Percentiles rank a stretch among this genome's conserved stretches.
Conservation (phyloP, 257 asterid species). For the Solanum clarkiae region DNA sequence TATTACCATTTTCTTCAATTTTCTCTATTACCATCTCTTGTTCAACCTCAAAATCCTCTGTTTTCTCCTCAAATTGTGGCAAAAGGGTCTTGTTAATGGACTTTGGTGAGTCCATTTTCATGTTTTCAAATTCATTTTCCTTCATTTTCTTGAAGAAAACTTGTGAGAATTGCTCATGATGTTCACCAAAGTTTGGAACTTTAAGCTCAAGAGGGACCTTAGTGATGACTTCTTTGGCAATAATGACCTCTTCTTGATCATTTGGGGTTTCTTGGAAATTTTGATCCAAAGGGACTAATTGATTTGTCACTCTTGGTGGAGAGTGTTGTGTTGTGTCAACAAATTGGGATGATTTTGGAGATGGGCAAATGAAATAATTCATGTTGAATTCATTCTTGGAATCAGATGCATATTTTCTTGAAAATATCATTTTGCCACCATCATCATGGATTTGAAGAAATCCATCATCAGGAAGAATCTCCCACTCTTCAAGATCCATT, state of each 20-base stretch:
- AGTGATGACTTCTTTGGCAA: not conserved
- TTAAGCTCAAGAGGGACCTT: conserved; percentile 1
- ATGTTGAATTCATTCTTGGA: not conserved
- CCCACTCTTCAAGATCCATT: conserved; percentile 75
- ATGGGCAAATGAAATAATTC: conserved; percentile 2
- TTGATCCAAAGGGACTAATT: conserved; percentile 12
- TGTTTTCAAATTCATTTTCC: conserved; percentile 65
- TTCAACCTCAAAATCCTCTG: not conserved
- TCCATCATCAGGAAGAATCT: conserved; percentile 62
- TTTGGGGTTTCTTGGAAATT: not conserved
- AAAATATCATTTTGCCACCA: conserved; percentile 35
- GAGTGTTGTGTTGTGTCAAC: conserved; percentile 12
- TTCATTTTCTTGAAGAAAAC: conserved; percentile 72
- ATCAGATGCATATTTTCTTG: conserved; percentile 18
- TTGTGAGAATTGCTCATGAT: conserved; percentile 33
- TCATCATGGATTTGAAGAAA: conserved; percentile 55
- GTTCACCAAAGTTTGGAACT: conserved; percentile 4
- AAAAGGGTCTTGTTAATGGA: conserved; percentile 6
- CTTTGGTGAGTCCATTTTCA: conserved; percentile 62
- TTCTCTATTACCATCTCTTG: conserved; percentile 3
- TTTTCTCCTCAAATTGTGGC: conserved; percentile 30
- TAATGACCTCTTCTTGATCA: conserved; percentile 3
- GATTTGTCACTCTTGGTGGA: conserved; percentile 7
- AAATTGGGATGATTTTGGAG: conserved; percentile 9
- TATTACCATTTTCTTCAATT: not conserved